Evolutionary conservation across 805 yeast genomes (phyloP), one percentile per base, ranked within the genome.

Genomic region (Yamadazyma sp.): DNA sequence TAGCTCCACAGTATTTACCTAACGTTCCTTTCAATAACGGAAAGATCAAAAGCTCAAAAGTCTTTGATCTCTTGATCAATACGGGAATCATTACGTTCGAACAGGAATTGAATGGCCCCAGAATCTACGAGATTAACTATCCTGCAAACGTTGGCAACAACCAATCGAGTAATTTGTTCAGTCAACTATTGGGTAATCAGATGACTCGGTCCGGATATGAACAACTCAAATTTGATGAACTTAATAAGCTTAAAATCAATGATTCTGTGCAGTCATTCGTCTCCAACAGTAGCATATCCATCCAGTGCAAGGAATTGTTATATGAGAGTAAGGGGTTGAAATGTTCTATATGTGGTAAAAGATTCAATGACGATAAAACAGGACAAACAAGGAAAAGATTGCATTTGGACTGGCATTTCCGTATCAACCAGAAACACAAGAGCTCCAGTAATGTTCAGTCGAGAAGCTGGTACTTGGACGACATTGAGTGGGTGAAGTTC

Each of bases 401-500:
- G 12, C 99, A 93, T 61, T 65, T 88, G 47, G 99, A 91, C 60
- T 91, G 97, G 97, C 98, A 91, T 67, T 89, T 88, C 67, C 76
- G 98, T 50, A 84, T 87, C 29, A 91, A 88, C 59, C 87, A 86
- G 56, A 81, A 84, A 51, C 67, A 85, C 32, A 48, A 63, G 16
- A 49, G 55, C 29, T 48, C 44, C 21, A 51, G 59, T 16, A 54
- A 57, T 18, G 80, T 82, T 29, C 90, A 85, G 55, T 81, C 86
- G 28, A 68, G 97, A 50, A 75, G 80, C 49, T 90, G 95, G 95
- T 90, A 80, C 57, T 62, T 89, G 42, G 80, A 78, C 44, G 84
- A 78, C 45, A 67, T 71, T 16, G 80, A 79, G 29, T 89, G 95
- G 91, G 73, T 76, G 18, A 70, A 72, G 16, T 87, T 84, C 64